Evolutionary conservation across 148 eudicot genomes (phyloP).

Genomic region (Rhododendron kiyosumense): DNA sequence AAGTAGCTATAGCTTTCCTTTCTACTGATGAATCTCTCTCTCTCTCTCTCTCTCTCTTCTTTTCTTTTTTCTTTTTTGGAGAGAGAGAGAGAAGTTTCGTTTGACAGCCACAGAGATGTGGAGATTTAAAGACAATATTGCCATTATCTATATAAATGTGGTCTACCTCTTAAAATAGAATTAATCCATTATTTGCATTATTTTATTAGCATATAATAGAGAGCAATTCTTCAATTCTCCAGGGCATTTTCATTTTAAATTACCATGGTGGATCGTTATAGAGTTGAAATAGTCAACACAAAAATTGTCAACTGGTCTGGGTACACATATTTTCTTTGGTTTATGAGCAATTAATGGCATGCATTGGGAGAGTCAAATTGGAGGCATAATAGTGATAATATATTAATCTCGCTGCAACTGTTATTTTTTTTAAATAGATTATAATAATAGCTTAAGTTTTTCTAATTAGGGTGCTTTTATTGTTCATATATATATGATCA

Average conservation of each 20-base stretch:
- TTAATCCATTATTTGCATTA: not conserved
- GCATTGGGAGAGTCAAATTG: no score
- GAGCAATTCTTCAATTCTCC: not conserved
- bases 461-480: no score
- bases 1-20: constrained; percentile 15
- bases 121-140: not conserved
- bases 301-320: not conserved
- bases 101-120: not conserved
- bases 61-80: not conserved
- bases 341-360: not conserved
- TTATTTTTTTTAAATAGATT: no score
- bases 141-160: not conserved
- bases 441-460: no score
- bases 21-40: not conserved
- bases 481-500: no score
- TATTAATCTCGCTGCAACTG: no score
- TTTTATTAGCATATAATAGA: not conserved
- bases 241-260: not conserved
- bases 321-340: not conserved
- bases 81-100: not conserved
- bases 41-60: not conserved
- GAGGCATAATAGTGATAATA: no score
- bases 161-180: not conserved
- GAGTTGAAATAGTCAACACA: not conserved
- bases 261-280: no score